A percentile compares a stretch with the other conserved stretches of the same genome.
Evolutionary conservation across 176 grass and related monocot species (phyloP).

Genomic region (Neostapfia colusana): DNA sequence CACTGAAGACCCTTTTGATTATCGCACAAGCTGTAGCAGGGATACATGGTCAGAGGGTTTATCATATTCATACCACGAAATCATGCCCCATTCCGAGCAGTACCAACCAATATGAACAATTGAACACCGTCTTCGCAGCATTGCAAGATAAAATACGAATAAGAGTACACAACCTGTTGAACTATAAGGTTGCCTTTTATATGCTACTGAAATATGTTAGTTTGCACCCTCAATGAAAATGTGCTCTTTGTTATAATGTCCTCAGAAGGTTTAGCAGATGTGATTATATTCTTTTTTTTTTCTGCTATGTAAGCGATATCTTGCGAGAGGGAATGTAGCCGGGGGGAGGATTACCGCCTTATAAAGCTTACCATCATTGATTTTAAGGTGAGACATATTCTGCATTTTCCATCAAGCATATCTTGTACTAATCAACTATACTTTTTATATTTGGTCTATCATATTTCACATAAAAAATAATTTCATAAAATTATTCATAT

Average conservation of each 20-base stretch:
- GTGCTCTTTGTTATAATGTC: constrained; percentile 6
- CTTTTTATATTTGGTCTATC: constrained; percentile 3
- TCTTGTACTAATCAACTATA: constrained; percentile 20
- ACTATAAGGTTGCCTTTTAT: constrained; percentile 4
- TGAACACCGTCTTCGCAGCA: background rate
- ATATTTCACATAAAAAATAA: background rate
- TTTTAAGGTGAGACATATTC: constrained; percentile 64
- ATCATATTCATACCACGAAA: background rate
- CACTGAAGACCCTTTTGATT: background rate
- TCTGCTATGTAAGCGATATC: constrained; percentile 65
- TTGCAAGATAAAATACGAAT: background rate
- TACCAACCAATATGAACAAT: background rate
- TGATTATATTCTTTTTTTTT: background rate
- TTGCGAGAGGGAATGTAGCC: constrained; percentile 95
- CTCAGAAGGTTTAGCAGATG: constrained; percentile 12
- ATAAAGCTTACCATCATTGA: constrained; percentile 91
- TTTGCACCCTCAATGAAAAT: background rate
- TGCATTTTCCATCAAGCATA: constrained; percentile 6
- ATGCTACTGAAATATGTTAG: background rate
- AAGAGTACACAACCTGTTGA: background rate
- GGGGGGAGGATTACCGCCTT: constrained; percentile 89
- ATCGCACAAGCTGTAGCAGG: background rate
- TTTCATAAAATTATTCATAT: background rate
- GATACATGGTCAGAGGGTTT: constrained; percentile 4
- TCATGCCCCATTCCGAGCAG: background rate